These are phyloP conservation scores for Purshia tridentata DNA, from an alignment of 306 rosid species.

Conservation along the genomic window DNA sequence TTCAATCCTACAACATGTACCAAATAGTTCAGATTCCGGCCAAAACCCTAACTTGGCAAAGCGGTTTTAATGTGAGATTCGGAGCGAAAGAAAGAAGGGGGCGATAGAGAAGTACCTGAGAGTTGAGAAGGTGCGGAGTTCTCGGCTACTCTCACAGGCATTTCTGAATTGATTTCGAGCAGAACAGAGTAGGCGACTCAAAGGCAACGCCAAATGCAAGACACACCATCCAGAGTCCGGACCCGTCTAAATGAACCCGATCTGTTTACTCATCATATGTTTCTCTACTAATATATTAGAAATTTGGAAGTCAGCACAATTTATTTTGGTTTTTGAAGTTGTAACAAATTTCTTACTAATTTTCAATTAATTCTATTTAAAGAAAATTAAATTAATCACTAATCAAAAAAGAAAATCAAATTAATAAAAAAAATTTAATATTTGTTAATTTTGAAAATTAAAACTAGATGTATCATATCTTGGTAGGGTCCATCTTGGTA, in stretches of 20 bases:
- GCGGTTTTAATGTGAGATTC: neutral
- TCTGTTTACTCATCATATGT: neutral
- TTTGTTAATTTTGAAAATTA: too few species aligned
- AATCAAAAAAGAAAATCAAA: too few species aligned
- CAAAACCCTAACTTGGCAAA: constrained; percentile 8
- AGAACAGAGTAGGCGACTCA: neutral
- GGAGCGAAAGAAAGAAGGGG: neutral
- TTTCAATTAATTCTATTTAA: too few species aligned
- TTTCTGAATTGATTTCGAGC: constrained; percentile 18
- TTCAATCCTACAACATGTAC: neutral
- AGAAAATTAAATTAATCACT: too few species aligned
- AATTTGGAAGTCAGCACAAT: too few species aligned
- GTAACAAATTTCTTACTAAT: too few species aligned
- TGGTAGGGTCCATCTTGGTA: too few species aligned
- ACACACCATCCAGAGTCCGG: neutral
- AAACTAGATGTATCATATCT: too few species aligned
- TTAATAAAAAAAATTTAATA: too few species aligned
- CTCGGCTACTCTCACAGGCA: constrained; percentile 86
- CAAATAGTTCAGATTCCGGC: neutral
- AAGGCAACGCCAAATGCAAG: neutral
- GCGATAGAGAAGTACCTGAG: constrained; percentile 46
- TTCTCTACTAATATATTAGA: too few species aligned
- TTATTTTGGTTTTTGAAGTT: too few species aligned
- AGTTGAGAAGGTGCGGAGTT: constrained; percentile 68
- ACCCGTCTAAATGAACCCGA: constrained; percentile 6